Base-by-base conservation (phyloP, 805 yeast species). In the Trichomonascus vanleenenianus region DNA sequence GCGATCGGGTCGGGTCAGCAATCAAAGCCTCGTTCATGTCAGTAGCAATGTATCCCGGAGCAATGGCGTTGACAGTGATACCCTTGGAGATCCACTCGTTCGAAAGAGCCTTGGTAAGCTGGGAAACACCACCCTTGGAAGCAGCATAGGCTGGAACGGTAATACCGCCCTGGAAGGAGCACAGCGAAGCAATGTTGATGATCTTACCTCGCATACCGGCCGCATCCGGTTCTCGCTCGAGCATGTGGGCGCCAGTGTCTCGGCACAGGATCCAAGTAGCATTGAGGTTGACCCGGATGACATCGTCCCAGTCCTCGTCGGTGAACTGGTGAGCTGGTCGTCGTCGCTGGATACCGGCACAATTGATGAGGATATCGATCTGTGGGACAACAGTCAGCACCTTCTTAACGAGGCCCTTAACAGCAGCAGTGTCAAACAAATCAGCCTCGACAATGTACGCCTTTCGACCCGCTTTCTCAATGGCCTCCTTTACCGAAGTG, bases 11-110 rank as follows among this genome's bases (percentile, higher is more conserved):
- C 11, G 55, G 55, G 50, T 65, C 58, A 2, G 55, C 50, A 5
- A 58, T 46, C 33, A 70, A 41, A 1, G 54, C 57, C 8, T 50
- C 48, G 27, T 72, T 72, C 74, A 73, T 68, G 43, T 70, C 71
- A 2, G 78, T 74, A n/a, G 55, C 55, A 49, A 74, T 66, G 46
- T 66, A 73, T 2, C 79, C 78, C 3, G 79, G 78, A 30, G 72
- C 74, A 43, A 74, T 63, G n/a, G 70, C 66, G 51, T 74, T 74
- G 45, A 73, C 75, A 46, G 62, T 64, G 50, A 74, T 68, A 0
- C 76, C 75, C 40, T 61, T 57, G 7, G 58, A 40, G 2, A 74
- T 61, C 75, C 75, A 72, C 48, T 74, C 77, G 45, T 70, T 68
- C 2, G 73, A 61, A 25, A 68, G 52, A 7, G 68, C 61, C 49